Base-by-base conservation (phyloP, 208 protist species). In the Zelonia costaricensis region DNA sequence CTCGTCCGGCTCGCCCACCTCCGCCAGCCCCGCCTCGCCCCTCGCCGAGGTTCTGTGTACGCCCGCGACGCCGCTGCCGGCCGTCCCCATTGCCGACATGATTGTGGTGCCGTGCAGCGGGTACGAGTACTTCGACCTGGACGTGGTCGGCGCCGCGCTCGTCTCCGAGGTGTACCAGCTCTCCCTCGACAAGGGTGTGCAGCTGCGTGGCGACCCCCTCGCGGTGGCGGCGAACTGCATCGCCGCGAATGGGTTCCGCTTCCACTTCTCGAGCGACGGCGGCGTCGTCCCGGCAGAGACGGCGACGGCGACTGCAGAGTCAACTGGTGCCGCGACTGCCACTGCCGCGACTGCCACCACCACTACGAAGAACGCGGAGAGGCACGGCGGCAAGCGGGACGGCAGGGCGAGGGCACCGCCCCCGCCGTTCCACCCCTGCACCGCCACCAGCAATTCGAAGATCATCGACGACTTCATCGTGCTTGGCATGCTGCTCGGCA, bases 391-490 rank as follows among this genome's bases (percentile, higher is more conserved):
- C 27, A 54, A 43, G 49, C 18, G n/a, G 8, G 53, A 46, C 8
- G 51, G 33, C 16, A 22, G 40, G 18, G 38, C 5, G 23, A 65
- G 42, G 36, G 31, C 46, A 2, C 47, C 13, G 25, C 28, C 15
- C 4, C 45, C 42, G 40, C 53, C 25, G 6, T 92, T 90, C 52
- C 71, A 79, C 55, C 85, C 88, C 2, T 92, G 82, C 66, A 76
- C 70, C n/a, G 63, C 78, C 20, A 52, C 60, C 18, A 74, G 75
- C 62, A 95, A 93, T 54, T 78, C 78, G 36, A 92, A 92, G 58
- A 74, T 95, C 20, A 79, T 95, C 23, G 86, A 95, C 40, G 89
- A 95, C 63, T 78, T 95, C 59, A 88, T 95, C 58, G 78, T 88
- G 35, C 43, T 95, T 38, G 76, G 74, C 9, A 80, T 88, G 52